Conservation (phyloP, 768 basidiomycete species). For the Gautieria morchelliformis region DNA sequence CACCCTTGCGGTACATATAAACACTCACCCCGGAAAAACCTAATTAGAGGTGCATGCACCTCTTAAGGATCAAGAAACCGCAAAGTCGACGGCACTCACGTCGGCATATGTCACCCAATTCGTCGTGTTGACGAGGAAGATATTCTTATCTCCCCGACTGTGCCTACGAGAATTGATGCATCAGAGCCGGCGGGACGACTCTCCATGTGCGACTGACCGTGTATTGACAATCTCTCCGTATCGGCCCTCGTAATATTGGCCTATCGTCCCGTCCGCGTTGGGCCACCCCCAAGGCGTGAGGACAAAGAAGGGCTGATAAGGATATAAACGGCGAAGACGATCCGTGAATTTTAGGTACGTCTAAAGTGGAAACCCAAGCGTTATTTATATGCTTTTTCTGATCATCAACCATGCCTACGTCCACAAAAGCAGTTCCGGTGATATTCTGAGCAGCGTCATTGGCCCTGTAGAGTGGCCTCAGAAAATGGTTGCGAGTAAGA, state of each 20-base stretch:
- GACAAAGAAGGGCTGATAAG: conserved; percentile 38
- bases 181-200: background rate
- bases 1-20: background rate
- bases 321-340: conserved; percentile 35
- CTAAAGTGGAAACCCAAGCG: conserved; percentile 15
- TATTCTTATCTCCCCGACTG: conserved; percentile 34
- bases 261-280: conserved; percentile 33
- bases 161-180: conserved; percentile 18
- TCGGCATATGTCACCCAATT: conserved; percentile 45
- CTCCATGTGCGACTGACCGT: conserved; percentile 19
- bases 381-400: background rate
- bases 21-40: conserved; percentile 11
- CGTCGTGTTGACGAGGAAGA: conserved; percentile 46
- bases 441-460: conserved; percentile 48
- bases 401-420: conserved; percentile 5
- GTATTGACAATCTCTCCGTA: conserved; percentile 37
- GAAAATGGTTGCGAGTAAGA: background rate
- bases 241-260: conserved; percentile 37
- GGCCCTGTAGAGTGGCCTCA: conserved; percentile 25
- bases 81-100: conserved; percentile 29
- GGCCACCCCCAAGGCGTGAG: conserved; percentile 57
- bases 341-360: conserved; percentile 39
- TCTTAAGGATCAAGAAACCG: background rate
- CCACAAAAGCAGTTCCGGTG: conserved; percentile 28
- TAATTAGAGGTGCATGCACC: background rate